These are phyloP conservation scores for Houttuynia cordata DNA, from an alignment of 164 flowering plant genomes.

Conservation along the genomic window DNA sequence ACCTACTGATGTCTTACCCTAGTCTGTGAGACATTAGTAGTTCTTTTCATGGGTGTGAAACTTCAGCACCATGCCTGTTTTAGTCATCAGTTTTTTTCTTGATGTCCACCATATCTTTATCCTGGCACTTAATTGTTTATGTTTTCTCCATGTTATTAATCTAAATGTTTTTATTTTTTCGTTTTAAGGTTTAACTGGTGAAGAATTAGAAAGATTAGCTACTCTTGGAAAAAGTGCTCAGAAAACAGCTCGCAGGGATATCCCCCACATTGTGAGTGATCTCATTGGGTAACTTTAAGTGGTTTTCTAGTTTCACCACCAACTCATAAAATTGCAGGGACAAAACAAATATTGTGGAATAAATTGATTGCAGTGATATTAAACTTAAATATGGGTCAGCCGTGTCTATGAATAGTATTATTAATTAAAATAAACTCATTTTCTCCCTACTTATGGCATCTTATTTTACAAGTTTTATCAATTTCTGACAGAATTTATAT, in stretches of 20 bases:
- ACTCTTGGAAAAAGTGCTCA: slow-evolving; percentile 49
- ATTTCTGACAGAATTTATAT: neutral
- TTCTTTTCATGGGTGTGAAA: no score
- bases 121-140: neutral
- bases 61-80: no score
- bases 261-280: slow-evolving; percentile 73
- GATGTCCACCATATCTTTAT: neutral
- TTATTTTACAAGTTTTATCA: neutral
- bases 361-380: no score
- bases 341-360: no score
- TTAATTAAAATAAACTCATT: neutral
- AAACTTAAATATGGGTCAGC: no score
- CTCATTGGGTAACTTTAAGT: no score
- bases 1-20: no score
- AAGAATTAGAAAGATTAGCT: slow-evolving; percentile 72
- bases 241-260: slow-evolving; percentile 96
- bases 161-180: neutral
- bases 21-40: no score
- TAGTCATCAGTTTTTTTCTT: no score
- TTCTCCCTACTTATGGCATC: neutral
- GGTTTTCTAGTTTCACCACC: no score
- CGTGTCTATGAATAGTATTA: neutral
- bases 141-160: neutral
- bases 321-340: no score
- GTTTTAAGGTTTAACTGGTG: slow-evolving; percentile 46